phyloP scores from a whole-genome alignment of 225 moss, liverwort and hornwort genomes.

The Straminergon stramineum region DNA sequence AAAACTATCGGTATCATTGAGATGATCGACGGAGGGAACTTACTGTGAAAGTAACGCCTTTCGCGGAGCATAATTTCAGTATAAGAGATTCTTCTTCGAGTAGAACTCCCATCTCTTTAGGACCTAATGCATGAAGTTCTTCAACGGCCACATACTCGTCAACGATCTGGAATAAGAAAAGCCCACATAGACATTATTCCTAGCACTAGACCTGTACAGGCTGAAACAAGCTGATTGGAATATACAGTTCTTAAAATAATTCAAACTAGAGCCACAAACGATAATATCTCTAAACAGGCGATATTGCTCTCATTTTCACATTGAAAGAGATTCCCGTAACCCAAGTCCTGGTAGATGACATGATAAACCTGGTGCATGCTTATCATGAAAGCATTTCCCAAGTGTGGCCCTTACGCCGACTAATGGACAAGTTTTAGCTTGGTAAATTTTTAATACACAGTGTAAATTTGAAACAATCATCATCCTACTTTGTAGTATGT shows the following conservation, averaged over 20 bases:
- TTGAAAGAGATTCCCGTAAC: neutral
- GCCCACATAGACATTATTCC: neutral
- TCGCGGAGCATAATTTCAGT: conserved; percentile 66
- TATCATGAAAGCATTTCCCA: neutral
- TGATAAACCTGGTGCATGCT: neutral
- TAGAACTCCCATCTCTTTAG: conserved; percentile 71
- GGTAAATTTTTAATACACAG: neutral
- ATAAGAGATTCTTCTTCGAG: conserved; percentile 66
- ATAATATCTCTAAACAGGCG: neutral
- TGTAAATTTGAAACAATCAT: neutral
- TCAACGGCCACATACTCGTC: conserved; percentile 90
- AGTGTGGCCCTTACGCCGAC: neutral
- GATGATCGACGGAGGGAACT: conserved; percentile 1
- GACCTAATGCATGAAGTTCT: conserved; percentile 90
- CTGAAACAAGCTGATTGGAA: neutral
- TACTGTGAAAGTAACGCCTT: conserved; percentile 76
- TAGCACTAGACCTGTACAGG: neutral
- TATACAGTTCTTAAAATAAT: neutral
- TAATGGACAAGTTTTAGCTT: neutral
- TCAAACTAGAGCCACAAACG: neutral
- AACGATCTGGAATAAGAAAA: conserved; percentile 30
- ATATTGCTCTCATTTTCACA: neutral
- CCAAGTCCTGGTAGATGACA: neutral
- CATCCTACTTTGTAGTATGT: neutral
- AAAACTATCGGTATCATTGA: neutral